These are phyloP conservation scores for Conringia planisiliqua DNA, from an alignment of 345 rosid genomes.

Conservation along the genomic window DNA sequence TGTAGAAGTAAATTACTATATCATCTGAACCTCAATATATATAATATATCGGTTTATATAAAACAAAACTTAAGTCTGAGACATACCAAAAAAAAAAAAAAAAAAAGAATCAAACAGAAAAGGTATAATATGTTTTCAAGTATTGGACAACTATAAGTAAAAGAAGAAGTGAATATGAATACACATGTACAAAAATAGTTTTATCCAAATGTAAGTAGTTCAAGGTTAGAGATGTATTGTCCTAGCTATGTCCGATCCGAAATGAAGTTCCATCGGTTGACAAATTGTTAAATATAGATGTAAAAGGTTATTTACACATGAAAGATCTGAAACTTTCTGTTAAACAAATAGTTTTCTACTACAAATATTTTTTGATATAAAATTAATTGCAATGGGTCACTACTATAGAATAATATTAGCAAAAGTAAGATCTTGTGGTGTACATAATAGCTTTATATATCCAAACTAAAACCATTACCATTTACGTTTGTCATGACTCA, in stretches of 20 bases:
- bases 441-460: conserved; percentile 6
- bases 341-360: background rate
- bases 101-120: background rate
- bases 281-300: background rate
- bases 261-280: background rate
- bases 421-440: conserved; percentile 2
- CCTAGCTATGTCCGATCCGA: background rate
- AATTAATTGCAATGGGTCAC: background rate
- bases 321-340: background rate
- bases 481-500: conserved; percentile 18
- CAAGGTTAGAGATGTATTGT: background rate
- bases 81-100: no score
- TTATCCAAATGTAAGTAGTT: background rate
- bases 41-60: background rate
- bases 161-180: background rate
- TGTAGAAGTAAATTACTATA: background rate
- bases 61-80: background rate
- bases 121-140: background rate
- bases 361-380: background rate
- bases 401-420: background rate
- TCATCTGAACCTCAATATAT: background rate
- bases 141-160: background rate
- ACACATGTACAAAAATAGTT: background rate
- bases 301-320: background rate
- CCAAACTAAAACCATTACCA: conserved; percentile 2